Evolutionary conservation across 2,329 filamentous ascomycete species (phyloP).

Genomic region (Fusarium haematococcum): DNA sequence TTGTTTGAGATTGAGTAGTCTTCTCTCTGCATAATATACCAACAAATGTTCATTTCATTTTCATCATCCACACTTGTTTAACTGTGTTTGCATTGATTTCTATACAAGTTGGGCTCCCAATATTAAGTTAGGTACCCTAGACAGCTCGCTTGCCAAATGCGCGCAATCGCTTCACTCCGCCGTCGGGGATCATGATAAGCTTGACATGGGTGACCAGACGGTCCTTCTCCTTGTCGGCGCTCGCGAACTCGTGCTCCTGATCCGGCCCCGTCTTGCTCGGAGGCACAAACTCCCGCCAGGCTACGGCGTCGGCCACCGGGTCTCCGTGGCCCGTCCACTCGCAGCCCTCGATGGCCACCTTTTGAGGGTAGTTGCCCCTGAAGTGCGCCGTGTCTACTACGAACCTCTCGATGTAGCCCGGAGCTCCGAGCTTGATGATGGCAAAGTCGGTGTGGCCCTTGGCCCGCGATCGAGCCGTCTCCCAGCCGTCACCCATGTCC

Average conservation of each 20-base stretch:
- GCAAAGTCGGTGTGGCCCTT: slow-evolving; percentile 83
- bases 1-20: slow-evolving; percentile 35
- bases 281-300: slow-evolving; percentile 74
- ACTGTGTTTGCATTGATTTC: slow-evolving; percentile 11
- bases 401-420: slow-evolving; percentile 73
- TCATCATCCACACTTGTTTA: neutral
- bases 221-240: slow-evolving; percentile 66
- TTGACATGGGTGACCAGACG: slow-evolving; percentile 83
- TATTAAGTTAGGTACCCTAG: slow-evolving; percentile 22
- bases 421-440: slow-evolving; percentile 78
- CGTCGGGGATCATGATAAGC: slow-evolving; percentile 92
- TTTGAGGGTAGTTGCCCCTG: slow-evolving; percentile 85
- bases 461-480: slow-evolving; percentile 80
- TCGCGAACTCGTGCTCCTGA: slow-evolving; percentile 75
- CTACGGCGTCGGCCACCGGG: slow-evolving; percentile 66
- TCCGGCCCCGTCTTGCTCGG: slow-evolving; percentile 79
- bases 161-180: slow-evolving; percentile 88
- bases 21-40: slow-evolving; percentile 2
- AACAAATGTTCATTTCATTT: neutral
- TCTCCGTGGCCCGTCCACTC: slow-evolving; percentile 65
- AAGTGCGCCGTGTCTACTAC: slow-evolving; percentile 87
- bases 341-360: slow-evolving; percentile 75
- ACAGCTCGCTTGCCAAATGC: slow-evolving; percentile 51
- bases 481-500: slow-evolving; percentile 92
- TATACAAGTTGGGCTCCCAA: slow-evolving; percentile 1